These are phyloP conservation scores for Stephanodiscus minutulus DNA, from an alignment of 108 stramenopile genomes.

Conservation along the genomic window DNA sequence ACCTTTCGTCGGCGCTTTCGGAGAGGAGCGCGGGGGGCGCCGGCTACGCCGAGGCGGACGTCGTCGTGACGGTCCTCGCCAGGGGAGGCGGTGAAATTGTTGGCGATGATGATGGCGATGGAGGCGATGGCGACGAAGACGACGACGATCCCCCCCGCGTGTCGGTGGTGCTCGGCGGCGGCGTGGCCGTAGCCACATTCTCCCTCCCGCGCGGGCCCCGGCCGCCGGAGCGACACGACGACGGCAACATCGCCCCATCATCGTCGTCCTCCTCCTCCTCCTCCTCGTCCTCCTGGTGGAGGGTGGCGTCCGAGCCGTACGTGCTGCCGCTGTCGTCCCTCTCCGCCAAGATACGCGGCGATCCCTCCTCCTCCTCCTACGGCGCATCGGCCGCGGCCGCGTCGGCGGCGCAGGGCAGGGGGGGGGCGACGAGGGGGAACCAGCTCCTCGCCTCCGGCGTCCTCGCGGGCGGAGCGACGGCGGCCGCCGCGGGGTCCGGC, in stretches of 20 bases:
- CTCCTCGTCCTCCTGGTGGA: constrained; percentile 55
- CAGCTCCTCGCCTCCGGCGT: too few species aligned
- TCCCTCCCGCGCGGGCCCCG: constrained; percentile 41
- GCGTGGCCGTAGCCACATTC: constrained; percentile 72
- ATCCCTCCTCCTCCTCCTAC: constrained; percentile 8
- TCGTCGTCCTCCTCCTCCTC: neutral
- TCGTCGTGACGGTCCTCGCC: constrained; percentile 53
- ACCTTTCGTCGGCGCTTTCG: constrained; percentile 67
- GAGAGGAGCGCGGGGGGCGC: constrained; percentile 60
- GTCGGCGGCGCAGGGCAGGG: neutral
- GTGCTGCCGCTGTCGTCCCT: constrained; percentile 66
- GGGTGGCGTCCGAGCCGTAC: constrained; percentile 70
- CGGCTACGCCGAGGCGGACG: constrained; percentile 71
- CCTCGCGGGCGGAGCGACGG: neutral
- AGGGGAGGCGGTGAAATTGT: constrained; percentile 12
- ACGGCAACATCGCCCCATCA: neutral
- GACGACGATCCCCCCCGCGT: constrained; percentile 55
- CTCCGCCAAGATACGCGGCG: constrained; percentile 27
- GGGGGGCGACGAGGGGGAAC: constrained; percentile 4
- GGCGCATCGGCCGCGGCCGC: constrained; percentile 14
- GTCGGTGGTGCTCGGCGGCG: constrained; percentile 75
- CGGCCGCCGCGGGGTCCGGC: constrained; percentile 11
- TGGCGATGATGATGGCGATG: constrained; percentile 14
- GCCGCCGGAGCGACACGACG: neutral
- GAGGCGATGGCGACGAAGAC: constrained; percentile 10